phyloP scores from a whole-genome alignment of 1,284 basidiomycete species.

The Ganoderma lucidum region DNA sequence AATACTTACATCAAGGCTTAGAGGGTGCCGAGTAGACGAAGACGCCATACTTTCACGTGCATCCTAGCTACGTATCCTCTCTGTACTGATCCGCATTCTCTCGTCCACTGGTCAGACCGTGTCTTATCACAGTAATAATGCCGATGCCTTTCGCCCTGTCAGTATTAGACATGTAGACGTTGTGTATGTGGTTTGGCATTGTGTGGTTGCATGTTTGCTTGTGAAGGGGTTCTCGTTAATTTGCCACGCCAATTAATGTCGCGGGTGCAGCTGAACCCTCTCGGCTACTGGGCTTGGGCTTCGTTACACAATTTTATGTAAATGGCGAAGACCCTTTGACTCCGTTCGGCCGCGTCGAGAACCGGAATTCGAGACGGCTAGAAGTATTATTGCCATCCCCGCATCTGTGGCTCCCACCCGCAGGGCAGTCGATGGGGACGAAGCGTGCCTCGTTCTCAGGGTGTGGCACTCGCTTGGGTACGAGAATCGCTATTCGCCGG shows the following conservation, averaged over 20 bases:
- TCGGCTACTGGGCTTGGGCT: neutral
- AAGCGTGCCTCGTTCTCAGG: constrained; percentile 4
- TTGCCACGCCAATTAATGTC: constrained; percentile 5
- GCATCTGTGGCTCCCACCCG: neutral
- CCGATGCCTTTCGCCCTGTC: neutral
- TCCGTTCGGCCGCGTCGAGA: neutral
- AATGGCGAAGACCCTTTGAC: neutral
- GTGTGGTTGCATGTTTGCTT: neutral
- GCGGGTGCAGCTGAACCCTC: neutral
- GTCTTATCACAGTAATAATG: constrained; percentile 2
- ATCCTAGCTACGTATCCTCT: constrained; percentile 32
- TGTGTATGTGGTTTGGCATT: neutral
- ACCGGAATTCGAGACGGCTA: neutral
- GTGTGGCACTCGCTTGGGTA: constrained; percentile 1
- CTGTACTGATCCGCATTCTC: constrained; percentile 7
- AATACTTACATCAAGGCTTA: neutral
- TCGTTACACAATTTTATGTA: constrained; percentile 1
- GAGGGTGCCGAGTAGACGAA: constrained; percentile 14
- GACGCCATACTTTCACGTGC: constrained; percentile 25
- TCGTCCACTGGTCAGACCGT: neutral
- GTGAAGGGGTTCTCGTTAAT: neutral
- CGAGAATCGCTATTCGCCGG: neutral
- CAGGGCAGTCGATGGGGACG: neutral
- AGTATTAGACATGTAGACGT: neutral
- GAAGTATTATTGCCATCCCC: neutral